These are phyloP conservation scores for Pichia sp. DNA, from an alignment of 1,139 yeast genomes.

Conservation along the genomic window DNA sequence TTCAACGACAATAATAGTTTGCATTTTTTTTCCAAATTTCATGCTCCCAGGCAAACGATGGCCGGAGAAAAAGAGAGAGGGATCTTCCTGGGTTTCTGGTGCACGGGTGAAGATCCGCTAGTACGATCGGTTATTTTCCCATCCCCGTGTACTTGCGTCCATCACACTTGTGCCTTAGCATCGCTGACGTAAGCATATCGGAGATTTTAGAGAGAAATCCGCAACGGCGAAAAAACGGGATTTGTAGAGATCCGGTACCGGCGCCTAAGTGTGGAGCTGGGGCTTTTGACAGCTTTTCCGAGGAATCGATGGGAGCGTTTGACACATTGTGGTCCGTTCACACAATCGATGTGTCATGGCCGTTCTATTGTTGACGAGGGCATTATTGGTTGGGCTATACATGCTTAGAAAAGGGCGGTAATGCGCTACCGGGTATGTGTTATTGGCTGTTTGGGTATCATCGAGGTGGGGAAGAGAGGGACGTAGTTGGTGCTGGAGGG, in stretches of 20 bases:
- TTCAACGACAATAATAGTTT: too few species aligned
- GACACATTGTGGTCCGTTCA: not conserved
- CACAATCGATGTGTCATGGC: too few species aligned
- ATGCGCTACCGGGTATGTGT: too few species aligned
- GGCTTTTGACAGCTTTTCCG: not conserved
- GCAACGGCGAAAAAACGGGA: too few species aligned
- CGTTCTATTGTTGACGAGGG: too few species aligned
- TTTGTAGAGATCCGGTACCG: not conserved
- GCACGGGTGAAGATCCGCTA: too few species aligned
- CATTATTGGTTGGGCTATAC: not conserved
- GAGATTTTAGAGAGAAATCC: too few species aligned
- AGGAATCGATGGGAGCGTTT: not conserved
- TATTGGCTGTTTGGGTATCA: not conserved
- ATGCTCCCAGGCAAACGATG: not conserved
- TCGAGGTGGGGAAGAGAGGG: constrained; percentile 12
- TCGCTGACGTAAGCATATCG: not conserved
- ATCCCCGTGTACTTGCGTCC: not conserved
- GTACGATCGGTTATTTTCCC: too few species aligned
- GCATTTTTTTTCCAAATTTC: not conserved
- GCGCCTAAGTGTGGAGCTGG: not conserved
- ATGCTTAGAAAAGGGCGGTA: not conserved
- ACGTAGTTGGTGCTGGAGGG: constrained; percentile 10
- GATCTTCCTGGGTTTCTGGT: not conserved
- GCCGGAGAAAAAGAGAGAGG: not conserved
- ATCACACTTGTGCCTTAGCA: not conserved